Evolutionary conservation across 306 rosid species (phyloP).

Genomic region (Acacia crassicarpa): DNA sequence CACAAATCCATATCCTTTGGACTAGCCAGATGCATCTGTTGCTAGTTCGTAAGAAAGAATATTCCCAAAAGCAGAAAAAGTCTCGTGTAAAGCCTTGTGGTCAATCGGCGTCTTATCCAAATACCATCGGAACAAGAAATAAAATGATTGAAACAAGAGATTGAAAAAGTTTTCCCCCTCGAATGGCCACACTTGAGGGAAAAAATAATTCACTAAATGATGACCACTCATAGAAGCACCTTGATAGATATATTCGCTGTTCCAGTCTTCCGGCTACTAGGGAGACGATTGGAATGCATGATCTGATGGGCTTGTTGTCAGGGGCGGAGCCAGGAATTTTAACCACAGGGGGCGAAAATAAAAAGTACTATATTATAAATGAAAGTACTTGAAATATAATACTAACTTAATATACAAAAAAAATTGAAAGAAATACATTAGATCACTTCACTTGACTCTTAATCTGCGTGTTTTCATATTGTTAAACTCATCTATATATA

Average conservation of each 20-base stretch:
- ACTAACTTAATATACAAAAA: too few relatives aligned
- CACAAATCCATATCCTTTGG: constrained; percentile 71
- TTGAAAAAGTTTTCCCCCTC: not conserved
- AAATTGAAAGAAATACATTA: too few relatives aligned
- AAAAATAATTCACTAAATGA: not conserved
- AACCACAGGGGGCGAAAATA: too few relatives aligned
- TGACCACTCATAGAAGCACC: constrained; percentile 33
- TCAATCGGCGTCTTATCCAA: constrained; percentile 79
- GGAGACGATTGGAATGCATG: constrained; percentile 74
- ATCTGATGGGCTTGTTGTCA: too few relatives aligned
- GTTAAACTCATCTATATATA: too few relatives aligned
- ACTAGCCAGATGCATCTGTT: constrained; percentile 48
- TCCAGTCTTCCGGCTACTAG: constrained; percentile 70
- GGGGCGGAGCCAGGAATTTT: too few relatives aligned
- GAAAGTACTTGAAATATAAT: too few relatives aligned
- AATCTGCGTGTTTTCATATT: too few relatives aligned
- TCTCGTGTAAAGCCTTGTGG: constrained; percentile 67
- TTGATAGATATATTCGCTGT: constrained; percentile 63
- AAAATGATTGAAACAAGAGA: too few relatives aligned
- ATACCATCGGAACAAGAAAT: constrained; percentile 25
- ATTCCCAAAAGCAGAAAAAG: constrained; percentile 65
- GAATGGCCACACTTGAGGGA: not conserved
- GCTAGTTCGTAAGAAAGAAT: constrained; percentile 66
- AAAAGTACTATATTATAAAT: too few relatives aligned
- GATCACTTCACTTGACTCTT: too few relatives aligned